Evolutionary conservation across 495 filamentous ascomycete species (phyloP).

Genomic region (Aspergillus panamensis): DNA sequence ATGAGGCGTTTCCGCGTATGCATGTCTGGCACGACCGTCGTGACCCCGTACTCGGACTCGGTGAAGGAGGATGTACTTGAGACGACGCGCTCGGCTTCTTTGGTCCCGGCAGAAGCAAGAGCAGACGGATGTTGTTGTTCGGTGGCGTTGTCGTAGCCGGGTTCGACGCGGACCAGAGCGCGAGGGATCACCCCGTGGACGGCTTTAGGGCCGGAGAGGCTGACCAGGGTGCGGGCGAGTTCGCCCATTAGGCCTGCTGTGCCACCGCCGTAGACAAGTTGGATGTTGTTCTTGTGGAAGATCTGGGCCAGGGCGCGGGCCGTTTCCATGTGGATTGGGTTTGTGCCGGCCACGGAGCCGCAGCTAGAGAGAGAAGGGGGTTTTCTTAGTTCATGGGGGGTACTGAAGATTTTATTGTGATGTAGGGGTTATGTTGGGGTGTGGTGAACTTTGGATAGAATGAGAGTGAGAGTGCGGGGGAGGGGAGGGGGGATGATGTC

Average conservation of each 20-base stretch:
- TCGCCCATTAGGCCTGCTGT: constrained; percentile 95
- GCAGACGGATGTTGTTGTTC: constrained; percentile 9
- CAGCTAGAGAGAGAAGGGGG: constrained; percentile 48
- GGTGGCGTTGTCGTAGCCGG: constrained; percentile 47
- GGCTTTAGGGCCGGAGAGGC: constrained; percentile 71
- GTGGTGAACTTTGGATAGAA: background rate
- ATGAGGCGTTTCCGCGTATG: constrained; percentile 91
- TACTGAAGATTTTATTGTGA: background rate
- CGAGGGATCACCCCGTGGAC: constrained; percentile 93
- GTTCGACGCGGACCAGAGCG: constrained; percentile 79
- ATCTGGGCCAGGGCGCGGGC: constrained; percentile 72
- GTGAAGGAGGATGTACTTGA: constrained; percentile 51
- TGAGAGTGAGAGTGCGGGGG: background rate
- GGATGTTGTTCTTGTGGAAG: constrained; percentile 70
- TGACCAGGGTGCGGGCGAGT: constrained; percentile 79
- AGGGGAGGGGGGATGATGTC: background rate
- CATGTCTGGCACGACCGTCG: constrained; percentile 90
- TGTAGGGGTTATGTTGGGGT: background rate
- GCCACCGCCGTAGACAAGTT: constrained; percentile 90
- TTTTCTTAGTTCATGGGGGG: background rate
- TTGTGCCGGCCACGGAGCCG: constrained; percentile 68
- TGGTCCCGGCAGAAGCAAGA: constrained; percentile 17
- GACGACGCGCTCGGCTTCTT: constrained; percentile 37
- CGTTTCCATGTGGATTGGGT: constrained; percentile 65
- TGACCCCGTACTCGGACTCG: constrained; percentile 70